Evolutionary conservation across 108 stramenopile genomes (phyloP).

Genomic region (Parmales sp.): DNA sequence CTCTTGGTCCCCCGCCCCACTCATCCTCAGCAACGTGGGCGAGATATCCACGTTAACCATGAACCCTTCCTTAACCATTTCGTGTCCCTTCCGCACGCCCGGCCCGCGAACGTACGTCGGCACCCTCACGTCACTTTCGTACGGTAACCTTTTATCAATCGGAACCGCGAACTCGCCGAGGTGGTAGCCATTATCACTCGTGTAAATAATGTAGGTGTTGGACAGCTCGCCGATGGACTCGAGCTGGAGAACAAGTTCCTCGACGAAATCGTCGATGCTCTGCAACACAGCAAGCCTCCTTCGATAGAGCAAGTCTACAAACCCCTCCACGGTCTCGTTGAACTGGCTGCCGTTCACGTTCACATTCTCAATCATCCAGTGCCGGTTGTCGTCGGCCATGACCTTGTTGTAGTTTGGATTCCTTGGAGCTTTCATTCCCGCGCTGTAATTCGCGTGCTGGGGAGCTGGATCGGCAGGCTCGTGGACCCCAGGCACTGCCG

Average conservation of each 20-base stretch:
- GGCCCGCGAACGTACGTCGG: slow-evolving; percentile 42
- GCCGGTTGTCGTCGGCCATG: slow-evolving; percentile 23
- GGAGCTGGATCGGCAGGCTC: slow-evolving; percentile 15
- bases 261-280: slow-evolving; percentile 37
- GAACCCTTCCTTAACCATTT: slow-evolving; percentile 10
- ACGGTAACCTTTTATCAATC: slow-evolving; percentile 30
- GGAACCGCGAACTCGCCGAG: slow-evolving; percentile 38
- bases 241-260: slow-evolving; percentile 19
- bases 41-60: slow-evolving; percentile 37
- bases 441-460: background rate
- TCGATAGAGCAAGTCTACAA: background rate
- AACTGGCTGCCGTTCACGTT: background rate
- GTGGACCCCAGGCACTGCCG: background rate
- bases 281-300: slow-evolving; percentile 15
- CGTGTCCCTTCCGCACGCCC: slow-evolving; percentile 7
- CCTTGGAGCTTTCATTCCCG: slow-evolving; percentile 24
- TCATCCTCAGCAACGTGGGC: slow-evolving; percentile 38
- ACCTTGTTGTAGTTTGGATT: slow-evolving; percentile 40
- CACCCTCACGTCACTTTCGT: slow-evolving; percentile 38
- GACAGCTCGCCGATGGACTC: slow-evolving; percentile 17
- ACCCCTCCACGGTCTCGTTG: background rate
- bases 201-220: slow-evolving; percentile 38
- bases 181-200: slow-evolving; percentile 44
- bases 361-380: background rate
- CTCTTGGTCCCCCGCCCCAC: background rate